A percentile compares a stretch with the other conserved stretches of the same genome.
Conservation (phyloP, 2,329 filamentous ascomycete species). For the Colletotrichum kahawae region DNA sequence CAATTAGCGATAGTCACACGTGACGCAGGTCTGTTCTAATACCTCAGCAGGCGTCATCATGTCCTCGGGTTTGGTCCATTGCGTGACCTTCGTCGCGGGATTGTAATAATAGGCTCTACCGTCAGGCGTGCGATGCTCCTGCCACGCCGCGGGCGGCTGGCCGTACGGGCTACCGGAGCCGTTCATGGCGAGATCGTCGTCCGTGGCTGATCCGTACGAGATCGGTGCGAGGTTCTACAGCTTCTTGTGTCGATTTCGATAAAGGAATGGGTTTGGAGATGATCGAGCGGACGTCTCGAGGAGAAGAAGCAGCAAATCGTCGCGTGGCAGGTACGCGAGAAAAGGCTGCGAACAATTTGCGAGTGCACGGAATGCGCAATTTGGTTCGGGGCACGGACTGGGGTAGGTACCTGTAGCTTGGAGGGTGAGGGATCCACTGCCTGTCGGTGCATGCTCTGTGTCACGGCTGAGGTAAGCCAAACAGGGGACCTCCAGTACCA, state of each 20-base stretch:
- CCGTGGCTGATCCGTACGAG: not conserved
- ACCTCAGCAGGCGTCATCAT: constrained; percentile 86
- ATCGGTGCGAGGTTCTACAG: not conserved
- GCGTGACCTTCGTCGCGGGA: constrained; percentile 80
- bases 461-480: constrained; percentile 3
- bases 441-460: not conserved
- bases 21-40: constrained; percentile 29
- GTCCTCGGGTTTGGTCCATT: constrained; percentile 94
- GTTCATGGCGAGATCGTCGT: constrained; percentile 55
- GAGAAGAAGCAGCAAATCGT: not conserved
- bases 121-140: constrained; percentile 80
- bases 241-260: not conserved
- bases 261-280: not conserved
- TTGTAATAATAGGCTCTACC: constrained; percentile 94
- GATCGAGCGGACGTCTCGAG: not conserved
- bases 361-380: constrained; percentile 6
- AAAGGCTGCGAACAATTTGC: constrained; percentile 12
- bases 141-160: constrained; percentile 67
- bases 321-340: constrained; percentile 3
- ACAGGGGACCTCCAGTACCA: not conserved
- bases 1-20: constrained; percentile 23
- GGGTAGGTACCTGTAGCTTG: not conserved
- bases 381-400: constrained; percentile 10
- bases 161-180: constrained; percentile 54
- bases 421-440: not conserved